Evolutionary conservation across 352 stramenopile genomes (phyloP), one percentile per base, ranked within the genome.

Genomic region (Chloridella minuta): DNA sequence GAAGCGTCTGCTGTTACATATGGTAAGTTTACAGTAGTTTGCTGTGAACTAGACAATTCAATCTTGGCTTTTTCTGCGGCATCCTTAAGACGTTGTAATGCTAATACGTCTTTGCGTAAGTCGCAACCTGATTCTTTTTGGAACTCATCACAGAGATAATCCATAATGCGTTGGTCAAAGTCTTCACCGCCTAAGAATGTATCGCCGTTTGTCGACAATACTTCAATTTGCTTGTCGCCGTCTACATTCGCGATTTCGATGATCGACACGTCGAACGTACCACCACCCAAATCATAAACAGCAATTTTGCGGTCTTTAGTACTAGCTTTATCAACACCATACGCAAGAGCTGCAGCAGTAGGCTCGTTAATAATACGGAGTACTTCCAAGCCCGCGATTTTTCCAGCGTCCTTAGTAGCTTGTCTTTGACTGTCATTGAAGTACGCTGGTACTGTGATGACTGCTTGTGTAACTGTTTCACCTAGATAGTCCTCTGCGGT

Each of bases 351-450:
- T 0, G 94, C 94, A 21, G 94, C 93, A n/a, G 93, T 97, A 66
- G 88, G 97, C 90, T 99, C 97, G 91, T 99, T 99, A 91, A 99
- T 99, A 89, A 99, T 98, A 88, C 97, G 94, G 89, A 97, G 91
- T 22, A 99, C 96, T 21, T 93, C 95, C n/a, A 99, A 88, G 85
- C 97, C 97, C 16, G 95, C 92, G 90, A 99, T 99, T n/a, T n/a
- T n/a, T 18, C 96, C 97, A 86, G 97, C 97, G 90, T 99, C 95
- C 92, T 99, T 98, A 86, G 97, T 99, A 24, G 96, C 95, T 91
- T 99, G 94, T 89, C 97, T 93, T 90, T 99, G 97, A 2, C 95
- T 93, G 90, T 99, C 96, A 91, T 99, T 99, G 90, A 99, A 99
- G 91, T 99, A 98, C 51, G 97, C 97, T 0, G 97, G 97, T 25